A percentile compares a stretch with the other conserved stretches of the same genome.
Evolutionary conservation across 2,329 filamentous ascomycete genomes (phyloP).

Genomic region (Colletotrichum simmondsii): DNA sequence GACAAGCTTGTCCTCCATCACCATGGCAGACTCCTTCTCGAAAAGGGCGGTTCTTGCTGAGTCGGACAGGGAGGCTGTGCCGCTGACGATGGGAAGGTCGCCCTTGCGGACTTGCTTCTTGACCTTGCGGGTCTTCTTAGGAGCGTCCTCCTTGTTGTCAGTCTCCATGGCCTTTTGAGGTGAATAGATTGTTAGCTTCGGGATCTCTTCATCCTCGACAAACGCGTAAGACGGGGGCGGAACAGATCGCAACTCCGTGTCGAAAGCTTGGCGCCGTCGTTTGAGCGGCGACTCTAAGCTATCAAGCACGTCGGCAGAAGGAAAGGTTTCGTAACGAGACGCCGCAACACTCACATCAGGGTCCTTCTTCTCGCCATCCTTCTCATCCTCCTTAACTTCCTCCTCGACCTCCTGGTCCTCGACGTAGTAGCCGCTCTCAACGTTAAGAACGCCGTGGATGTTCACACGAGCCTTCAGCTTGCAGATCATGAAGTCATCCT

Average conservation of each 20-base stretch:
- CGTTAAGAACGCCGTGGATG: constrained; percentile 94
- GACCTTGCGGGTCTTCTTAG: constrained; percentile 94
- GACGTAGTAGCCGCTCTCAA: constrained; percentile 97
- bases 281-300: constrained; percentile 13
- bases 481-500: constrained; percentile 99
- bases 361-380: constrained; percentile 69
- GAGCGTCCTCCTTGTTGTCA: constrained; percentile 73
- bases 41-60: constrained; percentile 71
- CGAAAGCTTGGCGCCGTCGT: constrained; percentile 11
- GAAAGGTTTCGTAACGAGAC: constrained; percentile 16
- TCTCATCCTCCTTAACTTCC: constrained; percentile 80
- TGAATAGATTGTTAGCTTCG: constrained; percentile 40
- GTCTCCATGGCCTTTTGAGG: constrained; percentile 82
- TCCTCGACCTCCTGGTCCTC: constrained; percentile 98
- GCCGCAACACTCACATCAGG: constrained; percentile 72
- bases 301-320: constrained; percentile 2
- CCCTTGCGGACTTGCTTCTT: constrained; percentile 99
- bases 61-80: constrained; percentile 82
- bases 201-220: constrained; percentile 5
- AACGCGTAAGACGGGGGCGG: not conserved
- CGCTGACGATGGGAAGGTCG: constrained; percentile 87
- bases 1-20: constrained; percentile 98
- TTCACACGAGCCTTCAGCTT: constrained; percentile 98
- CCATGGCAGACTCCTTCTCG: constrained; percentile 91
- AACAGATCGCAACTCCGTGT: not conserved